phyloP scores from a whole-genome alignment of 2,329 filamentous ascomycete genomes.

The Aspergillus luchuensis region DNA sequence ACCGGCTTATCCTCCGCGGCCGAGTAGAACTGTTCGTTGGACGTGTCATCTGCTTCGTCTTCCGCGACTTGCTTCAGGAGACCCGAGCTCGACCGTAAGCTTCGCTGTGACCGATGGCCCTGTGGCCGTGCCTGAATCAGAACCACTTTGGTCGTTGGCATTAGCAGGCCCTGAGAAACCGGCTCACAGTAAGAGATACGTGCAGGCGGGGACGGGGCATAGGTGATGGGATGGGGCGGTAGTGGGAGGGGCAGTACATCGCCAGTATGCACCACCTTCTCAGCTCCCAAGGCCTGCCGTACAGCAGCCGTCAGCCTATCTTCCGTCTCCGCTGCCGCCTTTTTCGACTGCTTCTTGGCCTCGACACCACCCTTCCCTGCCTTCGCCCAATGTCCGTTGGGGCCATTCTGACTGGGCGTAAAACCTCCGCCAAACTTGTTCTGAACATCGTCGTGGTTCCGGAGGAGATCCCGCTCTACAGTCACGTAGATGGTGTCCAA shows the following conservation, averaged over 20 bases:
- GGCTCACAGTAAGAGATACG: slow-evolving; percentile 93
- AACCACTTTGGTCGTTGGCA: slow-evolving; percentile 78
- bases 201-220: slow-evolving; percentile 79
- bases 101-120: slow-evolving; percentile 45
- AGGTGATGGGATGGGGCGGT: slow-evolving; percentile 80
- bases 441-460: slow-evolving; percentile 79
- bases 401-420: slow-evolving; percentile 33
- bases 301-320: slow-evolving; percentile 67
- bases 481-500: slow-evolving; percentile 86
- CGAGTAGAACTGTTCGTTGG: slow-evolving; percentile 90
- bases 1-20: slow-evolving; percentile 74
- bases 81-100: slow-evolving; percentile 52
- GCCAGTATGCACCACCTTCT: slow-evolving; percentile 78
- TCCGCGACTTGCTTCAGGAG: slow-evolving; percentile 61
- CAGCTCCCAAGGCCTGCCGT: slow-evolving; percentile 70
- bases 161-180: slow-evolving; percentile 81
- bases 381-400: slow-evolving; percentile 45
- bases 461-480: slow-evolving; percentile 77
- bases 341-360: slow-evolving; percentile 38
- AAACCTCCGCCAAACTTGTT: slow-evolving; percentile 75
- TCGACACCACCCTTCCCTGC: slow-evolving; percentile 31
- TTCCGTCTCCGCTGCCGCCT: slow-evolving; percentile 47
- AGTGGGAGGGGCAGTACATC: slow-evolving; percentile 78
- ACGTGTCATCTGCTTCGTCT: slow-evolving; percentile 73
- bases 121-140: slow-evolving; percentile 59